Conservation (phyloP, 2,329 filamentous ascomycete species). For the Aureobasidium sp. region DNA sequence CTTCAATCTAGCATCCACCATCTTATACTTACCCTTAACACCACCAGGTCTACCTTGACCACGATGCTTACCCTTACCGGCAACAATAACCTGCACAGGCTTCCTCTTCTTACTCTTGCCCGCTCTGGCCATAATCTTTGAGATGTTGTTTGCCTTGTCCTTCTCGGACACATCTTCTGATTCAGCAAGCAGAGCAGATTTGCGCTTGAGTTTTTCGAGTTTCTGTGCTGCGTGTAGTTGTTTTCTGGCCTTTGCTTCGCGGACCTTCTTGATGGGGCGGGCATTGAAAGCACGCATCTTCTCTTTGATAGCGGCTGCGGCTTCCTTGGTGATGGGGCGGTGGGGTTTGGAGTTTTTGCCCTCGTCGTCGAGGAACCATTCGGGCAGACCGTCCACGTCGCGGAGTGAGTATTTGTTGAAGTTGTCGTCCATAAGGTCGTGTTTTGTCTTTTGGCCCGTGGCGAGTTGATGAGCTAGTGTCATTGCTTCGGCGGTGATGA, state of each 20-base stretch:
- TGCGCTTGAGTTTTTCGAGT: constrained; percentile 93
- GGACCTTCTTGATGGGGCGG: constrained; percentile 97
- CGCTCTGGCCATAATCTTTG: constrained; percentile 71
- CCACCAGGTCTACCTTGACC: constrained; percentile 80
- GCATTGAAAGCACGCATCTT: constrained; percentile 90
- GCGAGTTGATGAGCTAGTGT: constrained; percentile 88
- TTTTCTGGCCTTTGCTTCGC: constrained; percentile 92
- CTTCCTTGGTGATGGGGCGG: constrained; percentile 82
- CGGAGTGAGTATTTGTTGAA: constrained; percentile 93
- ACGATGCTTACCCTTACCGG: constrained; percentile 73
- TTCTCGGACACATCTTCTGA: constrained; percentile 92
- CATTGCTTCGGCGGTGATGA: constrained; percentile 99
- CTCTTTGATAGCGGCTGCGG: constrained; percentile 84
- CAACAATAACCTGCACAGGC: constrained; percentile 81
- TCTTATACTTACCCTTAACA: constrained; percentile 94
- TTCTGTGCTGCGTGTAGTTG: constrained; percentile 89
- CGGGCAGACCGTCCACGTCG: constrained; percentile 82
- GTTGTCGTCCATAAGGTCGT: constrained; percentile 78
- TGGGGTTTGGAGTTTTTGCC: constrained; percentile 70
- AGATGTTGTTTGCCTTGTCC: constrained; percentile 83
- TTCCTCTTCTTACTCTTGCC: constrained; percentile 77
- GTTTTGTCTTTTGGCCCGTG: constrained; percentile 68
- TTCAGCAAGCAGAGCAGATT: constrained; percentile 79
- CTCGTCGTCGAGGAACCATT: constrained; percentile 98
- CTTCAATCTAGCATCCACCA: constrained; percentile 92